phyloP scores from a whole-genome alignment of 2,329 filamentous ascomycete genomes.

The Beauveria pseudobassiana region DNA sequence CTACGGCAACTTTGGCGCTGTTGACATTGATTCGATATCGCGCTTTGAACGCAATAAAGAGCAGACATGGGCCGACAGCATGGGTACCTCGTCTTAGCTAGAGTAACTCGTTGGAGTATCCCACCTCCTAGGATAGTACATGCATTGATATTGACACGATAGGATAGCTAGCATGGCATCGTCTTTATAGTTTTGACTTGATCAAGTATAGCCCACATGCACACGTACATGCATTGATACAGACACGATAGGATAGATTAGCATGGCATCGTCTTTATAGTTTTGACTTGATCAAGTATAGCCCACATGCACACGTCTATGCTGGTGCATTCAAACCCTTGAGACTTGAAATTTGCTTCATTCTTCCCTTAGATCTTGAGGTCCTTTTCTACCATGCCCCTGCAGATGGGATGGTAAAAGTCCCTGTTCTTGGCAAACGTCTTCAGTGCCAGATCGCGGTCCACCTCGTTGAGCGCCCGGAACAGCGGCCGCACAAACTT shows the following conservation, averaged over 20 bases:
- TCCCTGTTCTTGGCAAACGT: constrained; percentile 83
- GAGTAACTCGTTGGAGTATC: constrained; percentile 19
- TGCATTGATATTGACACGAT: neutral
- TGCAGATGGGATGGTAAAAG: constrained; percentile 95
- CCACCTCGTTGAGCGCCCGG: constrained; percentile 64
- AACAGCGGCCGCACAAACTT: constrained; percentile 92
- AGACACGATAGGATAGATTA: neutral
- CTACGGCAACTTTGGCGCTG: constrained; percentile 48
- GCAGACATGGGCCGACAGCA: constrained; percentile 39
- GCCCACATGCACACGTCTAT: neutral
- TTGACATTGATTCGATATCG: constrained; percentile 40
- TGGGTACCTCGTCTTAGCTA: constrained; percentile 35
- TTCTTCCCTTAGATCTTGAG: constrained; percentile 35
- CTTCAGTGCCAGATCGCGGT: constrained; percentile 65
- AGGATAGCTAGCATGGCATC: neutral
- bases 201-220: neutral
- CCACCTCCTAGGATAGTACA: neutral
- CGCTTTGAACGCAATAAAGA: constrained; percentile 38
- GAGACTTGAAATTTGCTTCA: neutral
- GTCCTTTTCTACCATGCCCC: constrained; percentile 80
- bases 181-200: neutral
- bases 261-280: neutral
- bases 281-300: neutral
- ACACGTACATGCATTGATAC: neutral
- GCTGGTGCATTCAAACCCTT: too few relatives aligned